Conservation (phyloP, 768 basidiomycete species). For the Amanita inopinata region DNA sequence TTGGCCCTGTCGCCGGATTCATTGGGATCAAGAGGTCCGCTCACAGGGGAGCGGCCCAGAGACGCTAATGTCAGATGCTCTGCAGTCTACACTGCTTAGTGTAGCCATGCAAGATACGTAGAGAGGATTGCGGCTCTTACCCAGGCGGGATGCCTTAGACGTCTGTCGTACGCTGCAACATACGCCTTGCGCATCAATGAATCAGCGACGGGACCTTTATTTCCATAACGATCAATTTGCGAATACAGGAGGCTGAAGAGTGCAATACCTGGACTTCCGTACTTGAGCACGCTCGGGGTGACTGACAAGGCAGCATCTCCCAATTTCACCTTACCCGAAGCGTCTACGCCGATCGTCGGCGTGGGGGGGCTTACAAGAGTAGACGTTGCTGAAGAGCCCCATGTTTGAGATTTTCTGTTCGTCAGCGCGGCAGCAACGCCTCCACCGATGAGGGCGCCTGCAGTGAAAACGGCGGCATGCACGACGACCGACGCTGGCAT, state of each 20-base stretch:
- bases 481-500: constrained; percentile 34
- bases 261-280: constrained; percentile 73
- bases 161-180: constrained; percentile 83
- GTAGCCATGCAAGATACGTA: constrained; percentile 1
- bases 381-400: constrained; percentile 8
- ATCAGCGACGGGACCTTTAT: constrained; percentile 78
- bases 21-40: constrained; percentile 19
- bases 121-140: constrained; percentile 31
- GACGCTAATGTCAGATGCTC: constrained; percentile 85
- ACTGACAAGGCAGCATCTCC: constrained; percentile 23
- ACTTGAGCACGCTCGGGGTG: constrained; percentile 44
- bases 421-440: constrained; percentile 49
- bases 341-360: constrained; percentile 34
- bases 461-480: constrained; percentile 69
- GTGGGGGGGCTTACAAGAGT: constrained; percentile 10
- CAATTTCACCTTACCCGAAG: constrained; percentile 32
- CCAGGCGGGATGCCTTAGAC: constrained; percentile 90
- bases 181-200: constrained; percentile 74
- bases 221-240: background rate
- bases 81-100: constrained; percentile 54
- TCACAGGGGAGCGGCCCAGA: constrained; percentile 38
- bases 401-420: constrained; percentile 21
- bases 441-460: constrained; percentile 75
- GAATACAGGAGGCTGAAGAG: background rate
- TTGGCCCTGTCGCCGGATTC: constrained; percentile 57